Base-by-base conservation (phyloP, 768 basidiomycete genomes). In the Suillus hirtellus region DNA sequence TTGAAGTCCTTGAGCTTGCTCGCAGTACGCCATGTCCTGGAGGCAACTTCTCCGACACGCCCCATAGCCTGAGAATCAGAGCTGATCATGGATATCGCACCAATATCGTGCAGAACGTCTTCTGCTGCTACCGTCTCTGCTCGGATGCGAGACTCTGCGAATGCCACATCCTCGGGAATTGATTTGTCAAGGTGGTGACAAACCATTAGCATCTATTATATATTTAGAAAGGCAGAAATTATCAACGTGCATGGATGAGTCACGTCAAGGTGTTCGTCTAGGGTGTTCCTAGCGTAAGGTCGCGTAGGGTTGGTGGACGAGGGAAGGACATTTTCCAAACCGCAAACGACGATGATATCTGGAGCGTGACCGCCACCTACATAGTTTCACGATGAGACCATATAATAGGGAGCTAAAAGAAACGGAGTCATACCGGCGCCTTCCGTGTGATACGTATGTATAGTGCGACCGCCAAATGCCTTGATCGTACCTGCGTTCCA, bases 21-120 rank as follows among this genome's bases (percentile, higher is more conserved):
- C 38, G 97, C 97, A 0, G 97, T 99, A 52, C 96, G 82, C 97
- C 97, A 99, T 0, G 97, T 97, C 60, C 97, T 80, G 52, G 89
- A 85, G 2, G 94, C 79, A 19, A 99, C 96, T 74, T 99, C 97
- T 11, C 94, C 97, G 7, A 99, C 95, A 19, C 96, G 87, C 11
- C 96, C 96, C 97, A 99, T 99, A 0, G 97, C 97, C 75, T 98
- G 97, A 2, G 95, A 90, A 73, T 99, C 97, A 2, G 93, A 95
- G 67, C 90, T 92, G 67, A 98, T 96, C 88, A 99, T 98, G 3
- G 94, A 91, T 49, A 99, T 97, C 2, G 97, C 95, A 3, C 97
- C 97, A 1, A 76, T 84, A 70, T 96, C 95, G 47, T 96, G 95
- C 37, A 97, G 78, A 19, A 99, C 90, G 72, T 99, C 97, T 75